A percentile compares a stretch with the other conserved stretches of the same genome.
These are phyloP conservation scores for Uronychia binucleata DNA, from an alignment of 73 alveolate genomes.

Conservation along the genomic window DNA sequence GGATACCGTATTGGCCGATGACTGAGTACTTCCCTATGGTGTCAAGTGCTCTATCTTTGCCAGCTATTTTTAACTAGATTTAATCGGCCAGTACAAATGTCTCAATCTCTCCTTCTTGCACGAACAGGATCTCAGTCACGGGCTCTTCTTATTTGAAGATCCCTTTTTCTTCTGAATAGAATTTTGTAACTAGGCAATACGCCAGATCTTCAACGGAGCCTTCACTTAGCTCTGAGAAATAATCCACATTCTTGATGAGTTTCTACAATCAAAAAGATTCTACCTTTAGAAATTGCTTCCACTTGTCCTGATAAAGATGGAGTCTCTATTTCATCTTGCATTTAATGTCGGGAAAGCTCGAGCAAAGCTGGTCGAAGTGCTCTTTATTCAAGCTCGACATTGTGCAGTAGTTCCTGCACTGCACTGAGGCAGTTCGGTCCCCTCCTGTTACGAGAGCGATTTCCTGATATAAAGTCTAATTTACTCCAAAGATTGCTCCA, in stretches of 20 bases:
- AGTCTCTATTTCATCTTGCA: background rate
- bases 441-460: constrained; percentile 82
- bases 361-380: constrained; percentile 71
- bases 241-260: background rate
- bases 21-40: background rate
- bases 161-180: background rate
- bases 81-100: background rate
- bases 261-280: background rate
- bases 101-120: background rate
- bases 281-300: background rate
- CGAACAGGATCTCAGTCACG: background rate
- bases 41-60: background rate
- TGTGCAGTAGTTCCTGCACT: constrained; percentile 82
- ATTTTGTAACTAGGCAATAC: background rate
- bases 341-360: constrained; percentile 43
- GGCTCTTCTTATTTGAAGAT: background rate
- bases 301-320: background rate
- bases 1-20: background rate
- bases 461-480: constrained; percentile 37
- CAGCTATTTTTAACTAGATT: background rate
- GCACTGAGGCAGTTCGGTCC: constrained; percentile 94
- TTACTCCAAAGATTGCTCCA: constrained; percentile 94
- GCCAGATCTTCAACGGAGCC: constrained; percentile 3
- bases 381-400: constrained; percentile 75
- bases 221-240: constrained; percentile 1